phyloP scores from a whole-genome alignment of 768 basidiomycete genomes.

The Mycena metata region DNA sequence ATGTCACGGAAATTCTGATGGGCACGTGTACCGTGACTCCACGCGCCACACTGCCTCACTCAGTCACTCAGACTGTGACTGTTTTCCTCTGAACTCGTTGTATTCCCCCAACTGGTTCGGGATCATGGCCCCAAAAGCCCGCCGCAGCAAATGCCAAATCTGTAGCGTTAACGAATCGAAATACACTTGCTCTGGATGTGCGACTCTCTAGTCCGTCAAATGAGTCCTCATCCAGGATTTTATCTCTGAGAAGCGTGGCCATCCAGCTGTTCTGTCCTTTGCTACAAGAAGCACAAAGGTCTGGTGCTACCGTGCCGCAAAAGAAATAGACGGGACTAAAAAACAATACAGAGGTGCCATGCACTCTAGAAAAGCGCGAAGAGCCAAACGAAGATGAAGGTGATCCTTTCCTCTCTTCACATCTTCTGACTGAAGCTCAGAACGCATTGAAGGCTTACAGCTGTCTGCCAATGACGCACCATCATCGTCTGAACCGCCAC shows the following conservation, averaged over 20 bases:
- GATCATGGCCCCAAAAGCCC: slow-evolving; percentile 33
- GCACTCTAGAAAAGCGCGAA: slow-evolving; percentile 5
- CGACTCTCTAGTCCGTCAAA: slow-evolving; percentile 72
- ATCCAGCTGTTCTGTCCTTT: slow-evolving; percentile 81
- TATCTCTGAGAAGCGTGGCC: slow-evolving; percentile 3
- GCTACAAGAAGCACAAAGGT: slow-evolving; percentile 85
- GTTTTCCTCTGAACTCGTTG: too few species aligned
- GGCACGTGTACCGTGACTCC: too few species aligned
- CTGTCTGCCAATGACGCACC: background rate
- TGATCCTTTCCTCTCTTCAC: background rate
- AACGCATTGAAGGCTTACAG: background rate
- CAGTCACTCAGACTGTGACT: too few species aligned
- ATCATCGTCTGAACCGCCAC: slow-evolving; percentile 28
- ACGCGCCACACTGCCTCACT: too few species aligned
- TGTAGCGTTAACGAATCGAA: slow-evolving; percentile 69
- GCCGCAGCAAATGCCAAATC: slow-evolving; percentile 66
- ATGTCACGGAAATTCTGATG: too few species aligned
- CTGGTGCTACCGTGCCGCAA: slow-evolving; percentile 39
- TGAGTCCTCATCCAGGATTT: slow-evolving; percentile 1
- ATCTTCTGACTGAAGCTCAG: background rate
- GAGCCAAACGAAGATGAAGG: slow-evolving; percentile 7
- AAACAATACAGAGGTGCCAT: slow-evolving; percentile 23
- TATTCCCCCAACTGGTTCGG: background rate
- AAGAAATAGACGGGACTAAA: background rate
- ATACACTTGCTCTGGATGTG: slow-evolving; percentile 81